Base-by-base conservation (phyloP, 2,329 filamentous ascomycete species). In the Verticillium nonalfalfae region DNA sequence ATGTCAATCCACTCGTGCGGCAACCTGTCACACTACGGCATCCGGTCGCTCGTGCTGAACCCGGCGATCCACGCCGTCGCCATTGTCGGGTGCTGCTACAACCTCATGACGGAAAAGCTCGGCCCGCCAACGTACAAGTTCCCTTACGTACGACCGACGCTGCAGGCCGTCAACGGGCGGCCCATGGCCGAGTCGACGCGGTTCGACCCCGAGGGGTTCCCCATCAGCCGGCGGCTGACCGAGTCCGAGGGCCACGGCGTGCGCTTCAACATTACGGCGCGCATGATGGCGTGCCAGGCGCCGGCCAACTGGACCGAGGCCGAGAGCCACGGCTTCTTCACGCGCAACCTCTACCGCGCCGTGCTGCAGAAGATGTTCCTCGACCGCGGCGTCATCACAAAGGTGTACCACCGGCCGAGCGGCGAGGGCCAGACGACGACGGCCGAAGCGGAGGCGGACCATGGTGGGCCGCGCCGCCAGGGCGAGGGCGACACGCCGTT, bases 51-150 rank as follows among this genome's bases (percentile, higher is more conserved):
- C 21, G 76, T 93, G 1, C 77, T 96, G 61, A 98, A 97, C 71
- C 89, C 90, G 0, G 85, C 87, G 4, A 93, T 98, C 60, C 86
- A 87, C 36, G 92, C 93, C n/a, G 89, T 98, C 26, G 94, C 94
- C 62, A 93, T 99, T 72, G 92, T 99, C 63, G 95, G 95, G 56
- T 99, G 95, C 79, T 99, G 95, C 81, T 98, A 99, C 81, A 99
- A 99, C 69, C 85, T 98, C 6, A 79, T 98, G 67, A 97, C 94
- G 0, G 95, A 98, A 75, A 87, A 91, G 61, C 84, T 97, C 13
- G 91, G 91, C 0, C 91, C 93, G 1, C 90, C 92, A 18, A 93
- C 91, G 0, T 94, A 91, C 79, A 97, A 97, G 73, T 82, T 91
- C 21, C 89, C 92, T 1, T 85, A 86, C 57, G 82, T 94, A 39